phyloP scores from a whole-genome alignment of 441 rosid species.

The Jatropha podagrica region DNA sequence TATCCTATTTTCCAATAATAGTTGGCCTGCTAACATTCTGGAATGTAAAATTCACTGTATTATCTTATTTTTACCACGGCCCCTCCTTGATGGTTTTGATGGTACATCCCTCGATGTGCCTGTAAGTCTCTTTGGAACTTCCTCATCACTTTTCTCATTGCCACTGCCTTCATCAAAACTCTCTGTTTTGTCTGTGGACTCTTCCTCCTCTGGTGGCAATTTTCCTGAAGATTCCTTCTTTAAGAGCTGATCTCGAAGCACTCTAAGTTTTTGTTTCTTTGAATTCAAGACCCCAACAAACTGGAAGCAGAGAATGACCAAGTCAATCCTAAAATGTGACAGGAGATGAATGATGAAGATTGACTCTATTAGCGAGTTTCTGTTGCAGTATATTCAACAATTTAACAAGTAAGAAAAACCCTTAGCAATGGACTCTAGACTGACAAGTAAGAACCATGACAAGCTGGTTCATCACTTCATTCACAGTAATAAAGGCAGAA shows the following conservation, averaged over 20 bases:
- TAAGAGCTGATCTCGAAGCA: constrained; percentile 58
- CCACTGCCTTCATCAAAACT: constrained; percentile 55
- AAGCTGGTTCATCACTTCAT: constrained; percentile 10
- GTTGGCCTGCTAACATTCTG: background rate
- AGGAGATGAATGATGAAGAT: background rate
- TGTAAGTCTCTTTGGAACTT: constrained; percentile 35
- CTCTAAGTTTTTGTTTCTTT: constrained; percentile 82
- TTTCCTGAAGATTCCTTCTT: constrained; percentile 42
- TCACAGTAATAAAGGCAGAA: background rate
- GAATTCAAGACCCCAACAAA: constrained; percentile 69
- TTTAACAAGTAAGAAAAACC: background rate
- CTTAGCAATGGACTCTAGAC: background rate
- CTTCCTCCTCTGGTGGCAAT: constrained; percentile 49
- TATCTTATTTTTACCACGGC: constrained; percentile 46
- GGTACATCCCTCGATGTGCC: constrained; percentile 33
- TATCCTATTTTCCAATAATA: background rate
- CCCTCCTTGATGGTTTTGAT: constrained; percentile 21
- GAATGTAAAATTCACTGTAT: background rate
- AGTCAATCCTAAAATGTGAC: constrained; percentile 9
- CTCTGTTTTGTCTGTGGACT: constrained; percentile 60
- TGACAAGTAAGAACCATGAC: too few relatives aligned
- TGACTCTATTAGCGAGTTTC: background rate
- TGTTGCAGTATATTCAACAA: background rate
- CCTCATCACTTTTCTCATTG: constrained; percentile 42
- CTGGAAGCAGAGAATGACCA: constrained; percentile 32